Evolutionary conservation across 768 basidiomycete species (phyloP), one percentile per base, ranked within the genome.

Genomic region (Psilocybe sp.): DNA sequence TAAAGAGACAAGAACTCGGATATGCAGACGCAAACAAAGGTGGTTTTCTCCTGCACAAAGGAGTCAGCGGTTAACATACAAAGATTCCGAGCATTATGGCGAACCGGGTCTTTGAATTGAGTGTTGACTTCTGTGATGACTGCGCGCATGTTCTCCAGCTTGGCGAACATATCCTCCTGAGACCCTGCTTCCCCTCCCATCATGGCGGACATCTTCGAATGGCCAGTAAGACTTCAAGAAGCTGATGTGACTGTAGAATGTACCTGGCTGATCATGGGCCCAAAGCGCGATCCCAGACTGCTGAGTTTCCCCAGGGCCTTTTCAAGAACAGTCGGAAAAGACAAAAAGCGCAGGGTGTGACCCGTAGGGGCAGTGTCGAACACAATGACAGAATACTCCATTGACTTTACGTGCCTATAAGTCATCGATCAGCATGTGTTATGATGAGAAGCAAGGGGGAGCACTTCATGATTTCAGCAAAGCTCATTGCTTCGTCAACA

Each of bases 341-440:
- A 97, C 37, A 99, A 76, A 77, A 99, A 99, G 38, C 97, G 92
- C 5, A 98, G 81, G 0, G 97, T 99, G 70, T 99, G 97, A 1
- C 97, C 97, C 3, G 97, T 99, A 2, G 97, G 97, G 33, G 97
- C 97, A 1, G 97, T 99, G 65, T 99, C 97, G 64, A 99, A 99
- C 33, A 99, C 95, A 64, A 99, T 98, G 51, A 97, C 95, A n/a
- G 93, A 96, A 77, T 95, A 99, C 70, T 98, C 86, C 95, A 99
- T 98, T 15, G 96, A 98, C 71, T 99, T 98, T 69, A 99, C 97
- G 68, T 99, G 96, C 67, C 95, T 98, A 60, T 5, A 47, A 8
- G 47, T 12, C 20, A 44, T 41, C 11, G 44, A 40, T 52, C 52
- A 51, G 19, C 43, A n/a, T 31, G 13, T n/a, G 32, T 44, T 31